A percentile compares a stretch with the other conserved stretches of the same genome.
Evolutionary conservation across 2,329 filamentous ascomycete species (phyloP).

Genomic region (Aureobasidium namibiae): DNA sequence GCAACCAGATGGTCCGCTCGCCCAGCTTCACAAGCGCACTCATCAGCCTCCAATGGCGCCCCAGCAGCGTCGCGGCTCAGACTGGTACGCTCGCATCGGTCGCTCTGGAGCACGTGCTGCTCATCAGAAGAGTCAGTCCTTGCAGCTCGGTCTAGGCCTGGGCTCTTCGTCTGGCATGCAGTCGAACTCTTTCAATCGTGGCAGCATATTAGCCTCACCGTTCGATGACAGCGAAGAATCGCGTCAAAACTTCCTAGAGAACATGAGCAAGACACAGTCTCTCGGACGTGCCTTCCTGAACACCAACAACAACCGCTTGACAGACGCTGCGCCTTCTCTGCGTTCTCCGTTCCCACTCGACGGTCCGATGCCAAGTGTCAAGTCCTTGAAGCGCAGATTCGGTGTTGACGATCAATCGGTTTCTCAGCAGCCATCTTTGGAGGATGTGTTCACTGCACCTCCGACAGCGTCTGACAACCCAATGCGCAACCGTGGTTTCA

Average conservation of each 20-base stretch:
- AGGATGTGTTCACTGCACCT: constrained; percentile 39
- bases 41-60: constrained; percentile 27
- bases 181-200: constrained; percentile 13
- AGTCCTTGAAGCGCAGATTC: constrained; percentile 51
- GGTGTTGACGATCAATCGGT: constrained; percentile 36
- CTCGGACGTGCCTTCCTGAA: constrained; percentile 25
- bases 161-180: constrained; percentile 18
- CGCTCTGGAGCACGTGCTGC: constrained; percentile 41
- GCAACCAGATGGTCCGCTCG: constrained; percentile 41
- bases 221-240: constrained; percentile 27
- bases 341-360: constrained; percentile 50
- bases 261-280: constrained; percentile 26
- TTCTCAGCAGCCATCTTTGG: constrained; percentile 35
- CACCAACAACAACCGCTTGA: constrained; percentile 1
- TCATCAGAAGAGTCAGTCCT: constrained; percentile 44
- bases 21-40: constrained; percentile 30
- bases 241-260: constrained; percentile 25
- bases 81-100: constrained; percentile 33
- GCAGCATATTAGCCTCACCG: constrained; percentile 33
- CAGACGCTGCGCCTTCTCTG: constrained; percentile 24
- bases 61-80: constrained; percentile 24
- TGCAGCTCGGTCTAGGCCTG: constrained; percentile 39
- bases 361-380: constrained; percentile 41
- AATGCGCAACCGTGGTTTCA: constrained; percentile 54
- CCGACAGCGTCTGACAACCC: constrained; percentile 42